Base-by-base conservation (phyloP, 2,329 filamentous ascomycete species). In the Coniochaeta sp. region DNA sequence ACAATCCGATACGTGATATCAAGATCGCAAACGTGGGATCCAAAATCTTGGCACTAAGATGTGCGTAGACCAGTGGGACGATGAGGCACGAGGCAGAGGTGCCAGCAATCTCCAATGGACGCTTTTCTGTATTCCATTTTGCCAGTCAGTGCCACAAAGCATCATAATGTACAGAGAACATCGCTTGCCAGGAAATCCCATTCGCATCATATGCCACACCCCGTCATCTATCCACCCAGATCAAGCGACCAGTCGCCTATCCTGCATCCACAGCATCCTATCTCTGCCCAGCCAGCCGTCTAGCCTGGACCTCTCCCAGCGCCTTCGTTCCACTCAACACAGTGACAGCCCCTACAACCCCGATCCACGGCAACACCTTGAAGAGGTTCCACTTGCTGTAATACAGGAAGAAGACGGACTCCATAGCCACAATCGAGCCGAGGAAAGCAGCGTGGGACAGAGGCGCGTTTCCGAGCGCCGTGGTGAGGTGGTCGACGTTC, bases 371-470 rank as follows among this genome's bases (percentile, higher is more conserved):
- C 48, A 99, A 76, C 13, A 83, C 83, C 74, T 96, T 86, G 78
- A 97, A 96, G 45, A 99, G 76, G 64, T 86, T 96, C 91, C 92
- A 96, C 64, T 74, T 82, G 50, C 81, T 86, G 72, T 97, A 97
- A 78, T 99, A 99, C 58, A 96, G 72, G 75, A 94, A 92, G 72
- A 99, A 96, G 52, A 96, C 84, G 14, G 81, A 87, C 69, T 99
- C 94, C 76, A 99, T 88, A 20, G 85, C 83, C 33, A 96, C 55
- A 52, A 99, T 83, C 5, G 91, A 96, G 49, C 87, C 88, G 60
- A 95, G 87, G 75, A 97, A 99, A 30, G 91, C 68, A 27, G 75
- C 75, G 66, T 99, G 92, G 5, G 92, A 86, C 40, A 96, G 61
- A 2, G 94, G 92, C 1, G 90, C 88, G 20, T 80, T 76, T 53